Percentiles rank a stretch among this genome's conserved stretches.
These are phyloP conservation scores for Saccharomyces pastorianus DNA, from an alignment of 1,139 yeast genomes.

Conservation along the genomic window DNA sequence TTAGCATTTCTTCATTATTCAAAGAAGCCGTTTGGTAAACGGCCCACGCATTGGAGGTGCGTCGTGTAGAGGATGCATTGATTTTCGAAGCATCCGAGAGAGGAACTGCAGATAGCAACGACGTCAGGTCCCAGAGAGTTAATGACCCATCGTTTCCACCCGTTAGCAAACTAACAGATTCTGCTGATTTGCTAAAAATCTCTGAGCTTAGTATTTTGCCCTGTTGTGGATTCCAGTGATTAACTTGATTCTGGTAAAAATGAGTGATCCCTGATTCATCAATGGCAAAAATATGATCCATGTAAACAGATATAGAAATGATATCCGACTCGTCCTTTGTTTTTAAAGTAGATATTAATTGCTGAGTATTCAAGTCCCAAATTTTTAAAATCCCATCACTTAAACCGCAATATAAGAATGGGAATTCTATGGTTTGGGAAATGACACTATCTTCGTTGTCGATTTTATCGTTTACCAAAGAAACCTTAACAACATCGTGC, in stretches of 20 bases:
- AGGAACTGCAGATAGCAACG: slow-evolving; percentile 2
- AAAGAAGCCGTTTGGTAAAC: slow-evolving; percentile 12
- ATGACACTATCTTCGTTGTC: slow-evolving; percentile 64
- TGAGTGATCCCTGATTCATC: slow-evolving; percentile 45
- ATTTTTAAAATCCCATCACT: slow-evolving; percentile 64
- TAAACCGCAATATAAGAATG: slow-evolving; percentile 72
- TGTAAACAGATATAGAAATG: slow-evolving; percentile 43
- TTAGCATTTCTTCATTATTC: slow-evolving; percentile 55
- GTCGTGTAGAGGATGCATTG: neutral
- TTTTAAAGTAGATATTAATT: slow-evolving; percentile 52
- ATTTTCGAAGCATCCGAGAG: neutral
- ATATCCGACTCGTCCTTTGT: slow-evolving; percentile 42
- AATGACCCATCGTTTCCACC: slow-evolving; percentile 58
- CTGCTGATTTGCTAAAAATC: slow-evolving; percentile 20
- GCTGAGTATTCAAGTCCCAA: slow-evolving; percentile 79
- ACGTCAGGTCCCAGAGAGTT: slow-evolving; percentile 44
- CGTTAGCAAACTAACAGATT: slow-evolving; percentile 36
- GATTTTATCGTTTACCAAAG: slow-evolving; percentile 32
- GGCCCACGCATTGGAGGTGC: slow-evolving; percentile 6
- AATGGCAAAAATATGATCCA: slow-evolving; percentile 34
- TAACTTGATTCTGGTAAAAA: slow-evolving; percentile 35
- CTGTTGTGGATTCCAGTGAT: slow-evolving; percentile 36
- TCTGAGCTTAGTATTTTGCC: slow-evolving; percentile 34
- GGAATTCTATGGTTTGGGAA: slow-evolving; percentile 54
- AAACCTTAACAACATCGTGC: slow-evolving; percentile 12